Base-by-base conservation (phyloP, 1,284 basidiomycete genomes). In the Sanghuangporus weigelae region DNA sequence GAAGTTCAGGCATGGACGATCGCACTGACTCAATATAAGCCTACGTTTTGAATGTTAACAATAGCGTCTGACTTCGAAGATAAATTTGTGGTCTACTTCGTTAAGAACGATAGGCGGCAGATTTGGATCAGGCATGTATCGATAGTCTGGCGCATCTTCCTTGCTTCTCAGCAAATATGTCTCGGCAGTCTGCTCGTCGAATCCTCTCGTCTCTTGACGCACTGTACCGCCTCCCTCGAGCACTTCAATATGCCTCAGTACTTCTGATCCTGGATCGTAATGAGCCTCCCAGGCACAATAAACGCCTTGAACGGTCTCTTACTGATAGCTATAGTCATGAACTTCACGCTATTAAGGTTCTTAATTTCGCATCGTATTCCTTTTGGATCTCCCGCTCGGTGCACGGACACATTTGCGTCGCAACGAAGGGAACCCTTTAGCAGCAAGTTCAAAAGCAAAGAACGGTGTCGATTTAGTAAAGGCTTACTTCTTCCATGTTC, bases 91-190 rank as follows among this genome's bases (percentile, higher is more conserved):
- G n/a, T 31, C 26, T 61, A 89, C 90, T 68, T 83, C 72, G 63
- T 81, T 79, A n/a, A 98, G 74, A 31, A 86, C 71, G 4, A 96
- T 73, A 0, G 90, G 85, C 0, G 94, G 93, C 0, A 99, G 76
- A 72, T 99, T 98, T 0, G 94, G 89, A 73, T 99, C 97, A 0
- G 97, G 97, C 94, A 99, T 96, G 77, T 98, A 99, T 7, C 96
- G 84, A 74, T 99, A 99, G 73, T 99, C 96, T 4, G 92, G 92
- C 0, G 94, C 90, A 70, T 95, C 92, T 71, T 98, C 96, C 75
- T 99, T 99, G 54, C 85, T 87, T 49, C 97, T 84, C 63, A 98
- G 76, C 21, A 80, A 81, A 76, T 86, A 96, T 0, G 97, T 99
- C 71, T 89, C 83, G 11, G 89, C 89, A 2, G 80, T 86, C 60